Conservation (phyloP, 805 yeast species). For the Candida berthetii region DNA sequence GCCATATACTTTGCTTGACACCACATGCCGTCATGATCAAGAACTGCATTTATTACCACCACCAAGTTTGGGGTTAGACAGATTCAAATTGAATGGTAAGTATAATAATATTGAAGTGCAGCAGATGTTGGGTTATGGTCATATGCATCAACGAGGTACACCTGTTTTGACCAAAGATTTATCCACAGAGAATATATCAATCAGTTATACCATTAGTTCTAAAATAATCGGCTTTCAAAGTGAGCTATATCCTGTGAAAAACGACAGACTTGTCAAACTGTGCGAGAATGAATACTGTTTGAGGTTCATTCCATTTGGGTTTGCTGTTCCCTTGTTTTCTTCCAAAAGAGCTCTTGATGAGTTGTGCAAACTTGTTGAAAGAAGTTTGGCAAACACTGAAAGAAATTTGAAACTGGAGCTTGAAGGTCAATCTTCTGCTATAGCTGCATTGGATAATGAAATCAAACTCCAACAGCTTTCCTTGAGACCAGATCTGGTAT, state of each 20-base stretch:
- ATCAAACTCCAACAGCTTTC: constrained; percentile 13
- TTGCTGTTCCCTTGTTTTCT: constrained; percentile 17
- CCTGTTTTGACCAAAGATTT: constrained; percentile 52
- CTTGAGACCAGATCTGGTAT: not conserved
- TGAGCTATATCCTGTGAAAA: constrained; percentile 12
- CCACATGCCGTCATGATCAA: constrained; percentile 37
- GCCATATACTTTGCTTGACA: constrained; percentile 47
- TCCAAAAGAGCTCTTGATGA: constrained; percentile 5
- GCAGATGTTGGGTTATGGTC: constrained; percentile 49
- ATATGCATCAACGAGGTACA: constrained; percentile 40
- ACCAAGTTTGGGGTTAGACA: constrained; percentile 34
- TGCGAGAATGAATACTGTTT: constrained; percentile 28
- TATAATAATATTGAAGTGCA: constrained; percentile 20
- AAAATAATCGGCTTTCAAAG: constrained; percentile 39
- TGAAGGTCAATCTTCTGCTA: constrained; percentile 12
- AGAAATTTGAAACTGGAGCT: constrained; percentile 9
- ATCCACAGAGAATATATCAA: constrained; percentile 37
- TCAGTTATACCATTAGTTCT: constrained; percentile 51
- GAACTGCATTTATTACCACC: constrained; percentile 27
- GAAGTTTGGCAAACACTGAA: constrained; percentile 11
- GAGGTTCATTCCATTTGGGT: constrained; percentile 34
- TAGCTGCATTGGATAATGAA: constrained; percentile 9
- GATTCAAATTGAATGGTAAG: constrained; percentile 15
- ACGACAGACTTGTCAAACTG: constrained; percentile 22
- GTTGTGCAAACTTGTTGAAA: constrained; percentile 8